Evolutionary conservation across 305 asterid genomes (phyloP), one percentile per base, ranked within the genome.

Genomic region (Fraxinus greggii): DNA sequence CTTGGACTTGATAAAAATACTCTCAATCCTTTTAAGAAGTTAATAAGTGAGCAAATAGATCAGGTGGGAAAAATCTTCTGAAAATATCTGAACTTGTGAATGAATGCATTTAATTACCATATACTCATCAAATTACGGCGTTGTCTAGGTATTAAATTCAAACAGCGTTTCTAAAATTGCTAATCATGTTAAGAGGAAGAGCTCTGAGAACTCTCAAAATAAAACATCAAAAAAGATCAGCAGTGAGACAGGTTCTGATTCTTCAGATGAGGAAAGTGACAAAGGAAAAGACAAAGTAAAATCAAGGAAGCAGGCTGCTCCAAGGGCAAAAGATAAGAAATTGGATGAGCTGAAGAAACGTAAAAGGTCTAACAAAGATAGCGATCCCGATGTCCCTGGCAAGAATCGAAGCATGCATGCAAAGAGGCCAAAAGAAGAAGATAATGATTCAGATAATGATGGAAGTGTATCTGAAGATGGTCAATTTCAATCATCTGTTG

Each of bases 11-110:
- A 85, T 48, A 88, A 89, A 87, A 76, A 80, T 82, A 54, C 89
- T 63, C 96, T 96, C 8, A 96, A 96, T 85, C 90, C 97, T 78
- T 94, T 89, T 86, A 94, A 93, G 85, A 87, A 89, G 83, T 89
- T 94, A 84, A 90, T 94, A 77, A 87, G 89, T 83, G 80, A 61
- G 77, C 88, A 91, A 86, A 79, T 94, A 85, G 97, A 92, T 83
- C 85, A 90, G 95, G 99, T 94, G 69, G 80, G 82, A 48, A 76
- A 81, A 54, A 36, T 77, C 4, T 77, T 81, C 63, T 38, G 15
- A 59, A 32, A 21, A 80, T 19, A 70, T 24, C 32, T 78, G 73
- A 76, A 72, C 77, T 80, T 78, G 81, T 80, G 75, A 51, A 45
- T 40, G 56, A 51, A 32, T 13, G 10, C 48, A 67, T 75, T 23